phyloP scores from a whole-genome alignment of 306 rosid species.

The Vigna radiata region DNA sequence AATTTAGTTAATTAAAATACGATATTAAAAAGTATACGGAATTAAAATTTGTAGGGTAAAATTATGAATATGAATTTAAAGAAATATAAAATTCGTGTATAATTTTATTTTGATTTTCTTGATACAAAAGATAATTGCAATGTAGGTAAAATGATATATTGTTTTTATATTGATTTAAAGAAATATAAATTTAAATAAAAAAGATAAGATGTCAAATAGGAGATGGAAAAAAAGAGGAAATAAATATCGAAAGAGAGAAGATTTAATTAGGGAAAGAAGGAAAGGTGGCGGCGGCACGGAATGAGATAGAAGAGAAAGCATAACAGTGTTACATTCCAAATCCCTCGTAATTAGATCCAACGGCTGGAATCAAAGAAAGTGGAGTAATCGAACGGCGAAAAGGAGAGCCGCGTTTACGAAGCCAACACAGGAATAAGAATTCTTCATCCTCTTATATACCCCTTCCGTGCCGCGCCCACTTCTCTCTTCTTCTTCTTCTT shows the following conservation, averaged over 20 bases:
- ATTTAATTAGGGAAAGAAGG: conserved; percentile 9
- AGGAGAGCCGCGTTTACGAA: conserved; percentile 64
- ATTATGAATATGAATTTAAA: no score
- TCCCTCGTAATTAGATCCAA: conserved; percentile 50
- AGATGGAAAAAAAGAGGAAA: no score
- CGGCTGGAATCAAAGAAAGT: conserved; percentile 41
- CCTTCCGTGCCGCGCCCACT: conserved; percentile 54
- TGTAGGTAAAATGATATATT: no score
- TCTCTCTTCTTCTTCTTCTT: not conserved
- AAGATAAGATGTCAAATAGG: no score
- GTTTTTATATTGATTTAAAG: no score
- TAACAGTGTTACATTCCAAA: conserved; percentile 35
- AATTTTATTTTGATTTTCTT: no score
- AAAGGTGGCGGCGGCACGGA: conserved; percentile 48
- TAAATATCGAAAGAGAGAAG: not conserved
- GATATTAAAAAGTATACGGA: no score
- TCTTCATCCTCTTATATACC: conserved; percentile 59
- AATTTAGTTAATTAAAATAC: no score
- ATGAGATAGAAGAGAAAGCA: conserved; percentile 10
- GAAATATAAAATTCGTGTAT: no score
- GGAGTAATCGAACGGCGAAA: conserved; percentile 55
- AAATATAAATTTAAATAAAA: no score
- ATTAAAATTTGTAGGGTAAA: no score
- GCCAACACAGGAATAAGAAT: conserved; percentile 69
- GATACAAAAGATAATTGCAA: no score